Conservation (phyloP, 2,329 filamentous ascomycete genomes). For the Colletotrichum zoysiae region DNA sequence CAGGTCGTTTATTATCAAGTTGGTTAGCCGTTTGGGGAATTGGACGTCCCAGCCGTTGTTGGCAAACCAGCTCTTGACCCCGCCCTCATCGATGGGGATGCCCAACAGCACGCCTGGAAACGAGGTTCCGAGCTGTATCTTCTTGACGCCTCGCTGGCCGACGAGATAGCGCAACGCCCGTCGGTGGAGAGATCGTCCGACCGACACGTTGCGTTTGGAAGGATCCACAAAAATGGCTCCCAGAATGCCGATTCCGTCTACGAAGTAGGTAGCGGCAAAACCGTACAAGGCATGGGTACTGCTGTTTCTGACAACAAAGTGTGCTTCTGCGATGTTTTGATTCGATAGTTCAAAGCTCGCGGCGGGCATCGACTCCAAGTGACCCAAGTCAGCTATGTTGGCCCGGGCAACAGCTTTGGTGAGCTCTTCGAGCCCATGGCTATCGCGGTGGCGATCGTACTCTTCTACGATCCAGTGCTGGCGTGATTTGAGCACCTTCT, state of each 20-base stretch:
- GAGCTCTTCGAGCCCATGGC: slow-evolving; percentile 79
- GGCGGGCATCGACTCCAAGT: slow-evolving; percentile 77
- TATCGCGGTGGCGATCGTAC: slow-evolving; percentile 85
- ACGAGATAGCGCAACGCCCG: slow-evolving; percentile 81
- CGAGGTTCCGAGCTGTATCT: slow-evolving; percentile 83
- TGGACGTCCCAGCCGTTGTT: slow-evolving; percentile 87
- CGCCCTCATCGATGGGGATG: slow-evolving; percentile 73
- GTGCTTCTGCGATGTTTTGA: slow-evolving; percentile 79
- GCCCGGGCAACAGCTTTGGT: slow-evolving; percentile 77
- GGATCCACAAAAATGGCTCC: slow-evolving; percentile 93
- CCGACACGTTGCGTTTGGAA: slow-evolving; percentile 85
- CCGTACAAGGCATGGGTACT: slow-evolving; percentile 92
- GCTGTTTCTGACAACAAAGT: slow-evolving; percentile 94
- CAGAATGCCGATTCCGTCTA: slow-evolving; percentile 79
- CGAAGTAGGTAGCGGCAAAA: slow-evolving; percentile 90
- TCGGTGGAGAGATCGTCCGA: slow-evolving; percentile 90
- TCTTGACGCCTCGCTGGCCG: slow-evolving; percentile 79
- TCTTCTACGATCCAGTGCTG: slow-evolving; percentile 96
- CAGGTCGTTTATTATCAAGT: slow-evolving; percentile 81
- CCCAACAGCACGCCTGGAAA: slow-evolving; percentile 90
- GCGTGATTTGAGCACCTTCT: slow-evolving; percentile 87
- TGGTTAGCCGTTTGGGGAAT: slow-evolving; percentile 68
- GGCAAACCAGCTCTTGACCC: slow-evolving; percentile 83
- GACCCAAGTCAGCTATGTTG: slow-evolving; percentile 74
- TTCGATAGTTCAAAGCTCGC: slow-evolving; percentile 82